These are phyloP conservation scores for Phytophthora uliginosa DNA, from an alignment of 352 stramenopile species.

Conservation along the genomic window DNA sequence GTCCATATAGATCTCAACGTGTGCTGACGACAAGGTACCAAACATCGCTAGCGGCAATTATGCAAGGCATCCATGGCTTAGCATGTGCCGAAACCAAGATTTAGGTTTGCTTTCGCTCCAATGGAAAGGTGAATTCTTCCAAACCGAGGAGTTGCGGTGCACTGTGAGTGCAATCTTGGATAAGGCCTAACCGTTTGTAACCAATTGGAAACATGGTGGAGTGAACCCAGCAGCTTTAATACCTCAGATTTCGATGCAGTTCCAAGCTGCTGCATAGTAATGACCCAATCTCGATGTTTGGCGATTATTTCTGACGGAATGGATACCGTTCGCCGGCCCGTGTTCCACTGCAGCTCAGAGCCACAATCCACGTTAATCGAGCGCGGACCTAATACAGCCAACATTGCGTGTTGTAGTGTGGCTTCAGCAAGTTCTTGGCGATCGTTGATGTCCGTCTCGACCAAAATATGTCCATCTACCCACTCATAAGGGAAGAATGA, in stretches of 20 bases:
- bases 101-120: background rate
- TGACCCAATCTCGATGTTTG: conserved; percentile 9
- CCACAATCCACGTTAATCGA: conserved; percentile 38
- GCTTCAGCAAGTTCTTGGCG: conserved; percentile 18
- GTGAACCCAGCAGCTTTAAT: conserved; percentile 27
- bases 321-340: conserved; percentile 6
- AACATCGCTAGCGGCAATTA: conserved; percentile 3
- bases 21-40: background rate
- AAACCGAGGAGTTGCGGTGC: background rate
- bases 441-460: conserved; percentile 18
- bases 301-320: conserved; percentile 32
- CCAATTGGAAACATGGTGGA: conserved; percentile 35
- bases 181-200: conserved; percentile 25
- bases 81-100: conserved; percentile 17
- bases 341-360: conserved; percentile 31
- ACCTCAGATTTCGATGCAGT: conserved; percentile 13
- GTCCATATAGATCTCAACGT: conserved; percentile 14
- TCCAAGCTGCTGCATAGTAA: background rate
- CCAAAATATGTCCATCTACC: conserved; percentile 44
- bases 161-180: conserved; percentile 17
- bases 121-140: background rate
- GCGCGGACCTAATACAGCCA: conserved; percentile 25
- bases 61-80: conserved; percentile 9
- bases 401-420: conserved; percentile 26
- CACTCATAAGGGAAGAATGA: conserved; percentile 43